Evolutionary conservation across 176 grass and related monocot genomes (phyloP).

Genomic region (Cocos nucifera): DNA sequence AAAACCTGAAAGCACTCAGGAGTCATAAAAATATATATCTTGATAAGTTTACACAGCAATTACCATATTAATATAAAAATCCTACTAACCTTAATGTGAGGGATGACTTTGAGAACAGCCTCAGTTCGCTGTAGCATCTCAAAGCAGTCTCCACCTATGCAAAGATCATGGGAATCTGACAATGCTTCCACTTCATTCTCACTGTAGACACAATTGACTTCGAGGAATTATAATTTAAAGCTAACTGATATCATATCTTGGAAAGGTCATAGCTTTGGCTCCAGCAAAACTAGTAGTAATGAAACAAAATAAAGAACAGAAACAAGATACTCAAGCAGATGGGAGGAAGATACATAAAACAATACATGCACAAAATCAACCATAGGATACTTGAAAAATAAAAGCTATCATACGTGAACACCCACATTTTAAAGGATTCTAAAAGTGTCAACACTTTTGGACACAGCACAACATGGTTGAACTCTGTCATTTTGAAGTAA

Average conservation of each 20-base stretch:
- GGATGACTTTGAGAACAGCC: slow-evolving; percentile 80
- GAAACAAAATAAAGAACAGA: not conserved
- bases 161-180: slow-evolving; percentile 87
- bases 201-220: slow-evolving; percentile 26
- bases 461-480: no score
- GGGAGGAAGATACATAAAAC: no score
- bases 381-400: no score
- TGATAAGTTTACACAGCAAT: not conserved
- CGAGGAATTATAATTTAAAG: not conserved
- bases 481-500: no score
- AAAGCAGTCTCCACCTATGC: slow-evolving; percentile 93
- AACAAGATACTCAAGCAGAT: slow-evolving; percentile 21
- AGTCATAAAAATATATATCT: not conserved
- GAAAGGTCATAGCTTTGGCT: not conserved
- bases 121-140: slow-evolving; percentile 85
- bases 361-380: no score
- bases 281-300: no score
- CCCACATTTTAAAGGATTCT: no score
- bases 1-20: slow-evolving; percentile 56
- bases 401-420: no score
- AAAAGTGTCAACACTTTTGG: no score
- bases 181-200: slow-evolving; percentile 49
- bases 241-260: not conserved
- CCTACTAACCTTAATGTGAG: slow-evolving; percentile 67
- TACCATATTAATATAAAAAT: not conserved